These are phyloP conservation scores for Stachybotrys chlorohalonatus DNA, from an alignment of 2,329 filamentous ascomycete genomes.

Conservation along the genomic window DNA sequence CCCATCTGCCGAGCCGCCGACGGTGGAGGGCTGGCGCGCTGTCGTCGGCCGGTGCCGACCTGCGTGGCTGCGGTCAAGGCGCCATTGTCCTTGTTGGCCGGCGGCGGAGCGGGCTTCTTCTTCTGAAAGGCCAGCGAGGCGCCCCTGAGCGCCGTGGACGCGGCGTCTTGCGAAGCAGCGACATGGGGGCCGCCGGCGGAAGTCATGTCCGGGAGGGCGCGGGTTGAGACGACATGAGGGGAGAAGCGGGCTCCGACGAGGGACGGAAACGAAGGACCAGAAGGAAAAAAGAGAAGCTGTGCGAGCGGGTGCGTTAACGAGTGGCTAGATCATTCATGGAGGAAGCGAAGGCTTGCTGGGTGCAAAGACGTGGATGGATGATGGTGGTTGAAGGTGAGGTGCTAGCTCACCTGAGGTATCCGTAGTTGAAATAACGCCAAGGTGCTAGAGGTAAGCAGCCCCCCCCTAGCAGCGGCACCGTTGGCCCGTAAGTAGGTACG, in stretches of 20 bases:
- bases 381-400: no score
- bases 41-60: slow-evolving; percentile 20
- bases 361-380: no score
- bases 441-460: no score
- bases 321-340: no score
- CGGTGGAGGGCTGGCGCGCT: slow-evolving; percentile 1
- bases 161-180: slow-evolving; percentile 21
- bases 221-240: slow-evolving; percentile 6
- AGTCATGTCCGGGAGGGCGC: slow-evolving; percentile 21
- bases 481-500: no score
- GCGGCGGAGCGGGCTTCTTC: slow-evolving; percentile 15
- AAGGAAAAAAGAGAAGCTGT: no score
- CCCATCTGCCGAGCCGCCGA: slow-evolving; percentile 6
- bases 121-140: slow-evolving; percentile 47
- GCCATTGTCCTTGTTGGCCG: slow-evolving; percentile 21
- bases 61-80: slow-evolving; percentile 37
- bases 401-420: no score
- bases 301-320: no score
- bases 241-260: background rate
- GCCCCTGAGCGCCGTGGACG: slow-evolving; percentile 39
- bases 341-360: no score
- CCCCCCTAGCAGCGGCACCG: no score
- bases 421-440: no score
- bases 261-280: no score
- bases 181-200: slow-evolving; percentile 17